A percentile compares a stretch with the other conserved stretches of the same genome.
phyloP scores from a whole-genome alignment of 73 alveolate genomes.

The Strombidium stylifer region DNA sequence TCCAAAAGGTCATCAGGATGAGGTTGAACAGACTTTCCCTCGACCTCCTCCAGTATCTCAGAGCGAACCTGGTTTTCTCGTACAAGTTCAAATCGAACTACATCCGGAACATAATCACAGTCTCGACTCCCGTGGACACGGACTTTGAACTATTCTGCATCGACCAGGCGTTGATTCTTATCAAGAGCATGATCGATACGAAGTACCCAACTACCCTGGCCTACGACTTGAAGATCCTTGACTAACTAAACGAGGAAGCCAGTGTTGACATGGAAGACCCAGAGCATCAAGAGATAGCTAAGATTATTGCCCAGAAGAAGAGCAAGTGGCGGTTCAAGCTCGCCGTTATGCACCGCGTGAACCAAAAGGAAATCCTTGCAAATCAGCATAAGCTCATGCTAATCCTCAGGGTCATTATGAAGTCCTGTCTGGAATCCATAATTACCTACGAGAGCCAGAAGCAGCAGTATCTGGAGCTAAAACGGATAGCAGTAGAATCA shows the following conservation, averaged over 20 bases:
- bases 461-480: too few species aligned
- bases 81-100: not conserved
- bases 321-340: conserved; percentile 14
- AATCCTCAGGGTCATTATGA: too few species aligned
- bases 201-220: conserved; percentile 10
- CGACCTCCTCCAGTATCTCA: conserved; percentile 22
- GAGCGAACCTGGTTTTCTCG: conserved; percentile 32
- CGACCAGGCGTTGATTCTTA: conserved; percentile 2
- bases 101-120: not conserved
- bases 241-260: not conserved
- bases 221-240: conserved; percentile 7
- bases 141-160: conserved; percentile 20
- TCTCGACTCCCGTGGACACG: conserved; percentile 19
- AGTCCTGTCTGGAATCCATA: too few species aligned
- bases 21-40: conserved; percentile 7
- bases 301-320: too few species aligned
- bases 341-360: conserved; percentile 32
- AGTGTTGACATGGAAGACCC: too few species aligned
- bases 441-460: too few species aligned
- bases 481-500: too few species aligned
- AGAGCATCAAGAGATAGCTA: too few species aligned
- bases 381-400: not conserved
- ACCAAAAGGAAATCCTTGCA: conserved; percentile 14
- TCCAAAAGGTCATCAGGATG: conserved; percentile 26
- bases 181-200: not conserved